Evolutionary conservation across 2,329 filamentous ascomycete species (phyloP).

Genomic region (Trichophyton verrucosum): DNA sequence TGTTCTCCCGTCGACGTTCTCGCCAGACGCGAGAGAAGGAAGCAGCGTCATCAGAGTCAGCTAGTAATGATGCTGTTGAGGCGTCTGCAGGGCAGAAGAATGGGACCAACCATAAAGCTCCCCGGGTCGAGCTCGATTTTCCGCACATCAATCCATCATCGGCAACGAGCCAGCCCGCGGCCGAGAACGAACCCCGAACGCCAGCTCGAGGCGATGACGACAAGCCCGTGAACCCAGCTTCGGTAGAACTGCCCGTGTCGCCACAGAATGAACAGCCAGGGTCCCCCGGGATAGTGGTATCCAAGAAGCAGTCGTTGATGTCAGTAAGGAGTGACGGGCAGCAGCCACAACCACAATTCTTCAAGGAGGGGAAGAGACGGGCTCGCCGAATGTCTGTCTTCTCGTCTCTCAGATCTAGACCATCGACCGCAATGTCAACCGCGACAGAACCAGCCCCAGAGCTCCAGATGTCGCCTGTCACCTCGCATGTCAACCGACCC

Average conservation of each 20-base stretch:
- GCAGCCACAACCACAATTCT: neutral
- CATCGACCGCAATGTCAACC: neutral
- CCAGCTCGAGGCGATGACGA: neutral
- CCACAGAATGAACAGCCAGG: neutral
- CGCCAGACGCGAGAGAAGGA: neutral
- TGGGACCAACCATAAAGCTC: neutral
- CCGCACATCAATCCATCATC: neutral
- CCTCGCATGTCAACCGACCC: neutral
- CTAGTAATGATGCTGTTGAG: neutral
- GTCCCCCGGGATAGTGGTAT: neutral
- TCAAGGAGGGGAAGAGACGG: neutral
- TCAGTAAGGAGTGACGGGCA: neutral
- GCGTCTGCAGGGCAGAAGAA: neutral
- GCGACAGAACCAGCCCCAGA: neutral
- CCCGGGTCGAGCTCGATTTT: slow-evolving; percentile 4
- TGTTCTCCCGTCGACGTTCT: slow-evolving; percentile 4
- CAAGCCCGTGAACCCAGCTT: neutral
- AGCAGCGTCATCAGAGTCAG: no score
- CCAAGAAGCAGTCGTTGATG: slow-evolving; percentile 2
- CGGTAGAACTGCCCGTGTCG: neutral
- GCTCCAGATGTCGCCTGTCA: neutral
- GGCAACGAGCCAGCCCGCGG: neutral
- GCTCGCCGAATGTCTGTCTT: neutral
- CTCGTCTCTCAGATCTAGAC: neutral
- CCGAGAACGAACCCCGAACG: neutral